Percentiles rank a stretch among this genome's conserved stretches.
Evolutionary conservation across 164 flowering plant species (phyloP).

Genomic region (Tetracentron sinense): DNA sequence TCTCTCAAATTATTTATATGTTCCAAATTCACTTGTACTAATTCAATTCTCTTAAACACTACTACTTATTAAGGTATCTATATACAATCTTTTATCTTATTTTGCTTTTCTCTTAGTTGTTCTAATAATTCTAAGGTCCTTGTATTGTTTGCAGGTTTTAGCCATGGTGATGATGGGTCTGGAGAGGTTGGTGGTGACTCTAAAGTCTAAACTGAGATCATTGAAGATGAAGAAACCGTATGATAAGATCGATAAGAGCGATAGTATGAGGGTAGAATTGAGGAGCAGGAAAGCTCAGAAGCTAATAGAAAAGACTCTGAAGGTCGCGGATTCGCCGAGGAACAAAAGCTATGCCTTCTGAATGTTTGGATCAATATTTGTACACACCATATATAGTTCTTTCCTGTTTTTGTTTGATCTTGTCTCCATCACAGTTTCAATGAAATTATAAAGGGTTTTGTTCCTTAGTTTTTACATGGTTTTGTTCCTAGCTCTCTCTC

Average conservation of each 20-base stretch:
- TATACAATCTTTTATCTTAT: too few relatives aligned
- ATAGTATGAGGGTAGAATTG: slow-evolving; percentile 80
- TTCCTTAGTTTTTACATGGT: too few relatives aligned
- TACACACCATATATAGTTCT: not conserved
- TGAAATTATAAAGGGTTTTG: not conserved
- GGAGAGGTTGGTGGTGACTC: slow-evolving; percentile 40
- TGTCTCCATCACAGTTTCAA: not conserved
- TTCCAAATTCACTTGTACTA: too few relatives aligned
- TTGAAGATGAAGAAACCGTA: slow-evolving; percentile 51
- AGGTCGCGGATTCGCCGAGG: slow-evolving; percentile 66
- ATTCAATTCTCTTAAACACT: too few relatives aligned
- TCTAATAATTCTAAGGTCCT: not conserved
- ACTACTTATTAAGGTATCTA: too few relatives aligned
- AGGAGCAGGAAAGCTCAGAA: slow-evolving; percentile 69
- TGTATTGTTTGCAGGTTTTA: not conserved
- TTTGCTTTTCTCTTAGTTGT: too few relatives aligned
- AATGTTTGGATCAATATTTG: slow-evolving; percentile 4
- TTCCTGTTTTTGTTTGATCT: too few relatives aligned
- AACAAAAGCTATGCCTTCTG: slow-evolving; percentile 40
- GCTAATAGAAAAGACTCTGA: slow-evolving; percentile 61
- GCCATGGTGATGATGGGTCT: slow-evolving; percentile 49
- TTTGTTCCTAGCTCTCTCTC: too few relatives aligned
- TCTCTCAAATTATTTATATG: not conserved
- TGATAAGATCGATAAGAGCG: slow-evolving; percentile 75
- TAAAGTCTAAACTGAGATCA: slow-evolving; percentile 56